Evolutionary conservation across 2,329 filamentous ascomycete species (phyloP), one percentile per base, ranked within the genome.

Genomic region (Zymoseptoria passerinii): DNA sequence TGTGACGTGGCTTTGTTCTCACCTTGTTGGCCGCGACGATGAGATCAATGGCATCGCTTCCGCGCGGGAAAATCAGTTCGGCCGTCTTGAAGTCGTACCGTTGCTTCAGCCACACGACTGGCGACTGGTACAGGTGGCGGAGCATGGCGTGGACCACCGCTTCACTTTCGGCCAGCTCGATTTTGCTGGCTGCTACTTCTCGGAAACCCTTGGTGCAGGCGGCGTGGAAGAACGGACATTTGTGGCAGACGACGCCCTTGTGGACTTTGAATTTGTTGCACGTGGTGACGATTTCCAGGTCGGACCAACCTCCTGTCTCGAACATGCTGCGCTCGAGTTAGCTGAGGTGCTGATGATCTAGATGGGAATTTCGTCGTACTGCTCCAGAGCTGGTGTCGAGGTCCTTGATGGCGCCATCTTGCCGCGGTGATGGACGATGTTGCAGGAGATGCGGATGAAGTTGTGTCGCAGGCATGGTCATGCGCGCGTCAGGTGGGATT

Each of bases 241-340:
- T 18, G 4, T 18, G 28, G n/a, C 29, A 59, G 9, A 60, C 53
- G n/a, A 60, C 44, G 13, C 6, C 48, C 49, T 60, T 60, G 40
- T 60, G 58, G 9, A 60, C 58, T 28, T 56, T 52, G 50, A 58
- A 58, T 9, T 29, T 55, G 44, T 55, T 51, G 19, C 29, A 53
- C n/a, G 13, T 27, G 8, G 53, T 52, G 10, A 52, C 35, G 35
- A 60, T 28, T 3, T 27, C 57, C 3, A 60, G 52, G 48, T 60
- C 58, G 8, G 52, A 52, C 58, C 58, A 58, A 8, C 58, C 58
- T 19, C 35, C 55, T 5, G 58, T 55, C 48, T 58, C 57, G 29
- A n/a, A 55, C 53, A 58, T 51, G 10, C 57, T 58, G 28, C 7
- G n/a, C 7, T 44, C 3, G 13, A 16, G 35, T 44, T 16, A 44